Evolutionary conservation across 768 basidiomycete genomes (phyloP), one percentile per base, ranked within the genome.

Genomic region (Chalciporus pseudorubinellus): DNA sequence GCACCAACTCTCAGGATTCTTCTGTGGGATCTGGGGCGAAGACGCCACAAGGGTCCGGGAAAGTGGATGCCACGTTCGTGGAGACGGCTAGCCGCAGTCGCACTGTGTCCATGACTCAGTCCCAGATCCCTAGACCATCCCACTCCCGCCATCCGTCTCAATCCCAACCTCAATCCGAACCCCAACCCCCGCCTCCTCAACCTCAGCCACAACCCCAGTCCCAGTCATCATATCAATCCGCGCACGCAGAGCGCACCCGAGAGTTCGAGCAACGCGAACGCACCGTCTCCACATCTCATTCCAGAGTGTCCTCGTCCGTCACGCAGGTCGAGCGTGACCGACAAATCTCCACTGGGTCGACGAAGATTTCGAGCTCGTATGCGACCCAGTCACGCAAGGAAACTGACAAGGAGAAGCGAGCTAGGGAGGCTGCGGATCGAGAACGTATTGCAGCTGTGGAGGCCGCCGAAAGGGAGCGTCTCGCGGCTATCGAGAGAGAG

Each of bases 1-100:
- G 81, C 8, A 72, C 79, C 4, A 78, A 76, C 18, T 84, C 83
- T 24, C 79, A 76, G 28, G 78, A 73, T 52, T 66, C 70, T 52
- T 66, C 70, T 21, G 2, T 61, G n/a, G 60, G 53, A 1, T 70
- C 67, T 10, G 67, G 67, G 1, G 60, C 58, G 19, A 69, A 42
- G 58, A 70, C 67, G 51, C 68, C 68, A 55, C 59, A 61, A 59
- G 66, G 66, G 45, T 49, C 49, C n/a, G 49, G 53, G 44, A 65
- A 60, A 61, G 56, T 56, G 55, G 64, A 70, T 46, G 26, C 50
- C 40, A 56, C 54, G 45, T 58, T 60, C 53, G 52, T 69, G 48
- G 72, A 74, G 29, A 50, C 60, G 55, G 56, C 50, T 43, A 67
- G 65, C 56, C 65, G 56, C 52, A 64, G 53, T 56, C 61, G 56